Evolutionary conservation across 2,329 filamentous ascomycete species (phyloP).

Genomic region (Iodosphaeria phyllophila): DNA sequence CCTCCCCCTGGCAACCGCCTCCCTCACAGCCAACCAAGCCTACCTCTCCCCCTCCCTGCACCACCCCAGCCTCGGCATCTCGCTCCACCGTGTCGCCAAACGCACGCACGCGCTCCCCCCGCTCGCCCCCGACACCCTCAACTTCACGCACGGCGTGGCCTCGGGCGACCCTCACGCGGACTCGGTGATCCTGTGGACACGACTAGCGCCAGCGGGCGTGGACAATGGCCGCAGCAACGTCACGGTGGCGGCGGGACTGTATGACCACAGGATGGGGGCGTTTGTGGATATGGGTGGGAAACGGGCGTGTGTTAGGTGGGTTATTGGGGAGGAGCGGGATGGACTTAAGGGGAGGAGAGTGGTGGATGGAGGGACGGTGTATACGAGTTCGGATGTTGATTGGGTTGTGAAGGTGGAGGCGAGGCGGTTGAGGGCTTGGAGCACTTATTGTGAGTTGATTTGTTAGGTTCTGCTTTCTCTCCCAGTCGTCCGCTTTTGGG

Average conservation of each 20-base stretch:
- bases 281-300: slow-evolving; percentile 30
- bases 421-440: slow-evolving; percentile 39
- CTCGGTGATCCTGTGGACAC: slow-evolving; percentile 32
- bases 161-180: slow-evolving; percentile 29
- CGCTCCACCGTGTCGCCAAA: slow-evolving; percentile 37
- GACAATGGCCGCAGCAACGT: slow-evolving; percentile 26
- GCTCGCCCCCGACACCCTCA: slow-evolving; percentile 26
- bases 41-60: slow-evolving; percentile 40
- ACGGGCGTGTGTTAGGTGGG: slow-evolving; percentile 50
- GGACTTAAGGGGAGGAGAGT: too few relatives aligned
- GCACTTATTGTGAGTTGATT: slow-evolving; percentile 31
- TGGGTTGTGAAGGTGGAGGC: slow-evolving; percentile 61
- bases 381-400: slow-evolving; percentile 55
- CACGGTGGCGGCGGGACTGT: slow-evolving; percentile 20
- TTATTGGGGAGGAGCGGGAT: slow-evolving; percentile 27
- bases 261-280: slow-evolving; percentile 22
- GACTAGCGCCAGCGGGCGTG: slow-evolving; percentile 17
- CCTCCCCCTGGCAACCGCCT: slow-evolving; percentile 22
- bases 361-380: slow-evolving; percentile 38
- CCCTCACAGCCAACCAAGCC: slow-evolving; percentile 29
- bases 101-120: slow-evolving; percentile 24
- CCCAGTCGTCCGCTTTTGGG: too few relatives aligned
- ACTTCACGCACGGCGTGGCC: slow-evolving; percentile 40
- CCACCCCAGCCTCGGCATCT: slow-evolving; percentile 38
- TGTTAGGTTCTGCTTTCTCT: too few relatives aligned